phyloP scores from a whole-genome alignment of 2,329 filamentous ascomycete species.

The Cytospora paraplurivora region DNA sequence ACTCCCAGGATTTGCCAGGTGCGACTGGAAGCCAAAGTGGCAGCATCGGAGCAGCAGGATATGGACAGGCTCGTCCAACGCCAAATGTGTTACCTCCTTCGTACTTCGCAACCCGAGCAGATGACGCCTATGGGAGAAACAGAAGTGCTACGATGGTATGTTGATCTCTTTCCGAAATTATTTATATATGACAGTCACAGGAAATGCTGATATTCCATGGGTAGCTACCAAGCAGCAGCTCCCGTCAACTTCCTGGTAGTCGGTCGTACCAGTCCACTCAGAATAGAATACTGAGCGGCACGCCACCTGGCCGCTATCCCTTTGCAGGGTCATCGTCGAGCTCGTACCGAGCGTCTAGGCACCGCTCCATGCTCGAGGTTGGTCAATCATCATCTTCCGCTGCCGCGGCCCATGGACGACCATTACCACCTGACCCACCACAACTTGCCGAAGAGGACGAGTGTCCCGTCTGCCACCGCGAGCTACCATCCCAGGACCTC shows the following conservation, averaged over 20 bases:
- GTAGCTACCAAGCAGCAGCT: constrained; percentile 14
- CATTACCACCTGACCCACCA: constrained; percentile 46
- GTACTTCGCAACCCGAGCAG: constrained; percentile 40
- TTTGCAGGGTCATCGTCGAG: constrained; percentile 32
- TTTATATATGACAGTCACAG: not conserved
- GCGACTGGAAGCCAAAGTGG: constrained; percentile 44
- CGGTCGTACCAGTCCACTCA: constrained; percentile 39
- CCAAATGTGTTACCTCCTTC: constrained; percentile 39
- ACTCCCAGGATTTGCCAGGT: constrained; percentile 35
- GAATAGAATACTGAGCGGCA: constrained; percentile 45
- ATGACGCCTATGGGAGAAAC: constrained; percentile 43
- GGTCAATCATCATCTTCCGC: constrained; percentile 38
- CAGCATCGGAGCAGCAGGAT: constrained; percentile 24
- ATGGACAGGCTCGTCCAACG: constrained; percentile 26
- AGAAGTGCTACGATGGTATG: constrained; percentile 56
- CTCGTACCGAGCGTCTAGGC: constrained; percentile 28
- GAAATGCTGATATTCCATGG: not conserved
- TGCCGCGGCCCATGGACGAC: constrained; percentile 40
- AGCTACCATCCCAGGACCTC: constrained; percentile 62
- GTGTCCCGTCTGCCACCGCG: constrained; percentile 74
- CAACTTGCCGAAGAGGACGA: constrained; percentile 73
- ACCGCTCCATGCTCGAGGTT: constrained; percentile 39
- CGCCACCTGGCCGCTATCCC: constrained; percentile 41
- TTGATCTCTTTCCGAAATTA: constrained; percentile 23
- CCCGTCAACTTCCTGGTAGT: constrained; percentile 17